Percentiles rank a stretch among this genome's conserved stretches.
These are phyloP conservation scores for Diospyros lotus DNA, from an alignment of 148 eudicot genomes.

Conservation along the genomic window DNA sequence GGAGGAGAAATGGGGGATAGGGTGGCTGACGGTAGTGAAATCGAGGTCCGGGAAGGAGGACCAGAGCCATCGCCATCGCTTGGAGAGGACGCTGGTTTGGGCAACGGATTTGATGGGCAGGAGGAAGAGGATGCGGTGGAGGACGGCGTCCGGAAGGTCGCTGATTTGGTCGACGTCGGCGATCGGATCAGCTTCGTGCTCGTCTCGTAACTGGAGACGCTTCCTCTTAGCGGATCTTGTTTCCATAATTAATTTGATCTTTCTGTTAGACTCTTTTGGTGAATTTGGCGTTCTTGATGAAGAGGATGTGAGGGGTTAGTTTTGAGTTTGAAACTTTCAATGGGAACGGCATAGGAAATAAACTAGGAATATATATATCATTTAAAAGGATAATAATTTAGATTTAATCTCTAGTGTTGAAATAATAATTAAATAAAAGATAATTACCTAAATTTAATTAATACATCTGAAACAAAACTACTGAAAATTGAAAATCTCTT, in stretches of 20 bases:
- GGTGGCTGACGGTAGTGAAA: slow-evolving; percentile 29
- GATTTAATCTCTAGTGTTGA: no score
- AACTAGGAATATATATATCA: no score
- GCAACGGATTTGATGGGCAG: slow-evolving; percentile 50
- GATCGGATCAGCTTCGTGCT: not conserved
- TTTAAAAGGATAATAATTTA: no score
- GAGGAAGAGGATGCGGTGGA: slow-evolving; percentile 42
- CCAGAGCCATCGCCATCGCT: slow-evolving; percentile 50
- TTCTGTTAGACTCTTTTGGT: not conserved
- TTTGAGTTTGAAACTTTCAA: slow-evolving; percentile 34
- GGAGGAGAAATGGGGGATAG: not conserved
- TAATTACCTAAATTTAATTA: no score
- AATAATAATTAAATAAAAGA: no score
- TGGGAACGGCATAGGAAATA: not conserved
- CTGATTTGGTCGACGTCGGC: slow-evolving; percentile 33
- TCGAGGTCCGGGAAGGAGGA: slow-evolving; percentile 59
- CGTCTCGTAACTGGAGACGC: slow-evolving; percentile 13
- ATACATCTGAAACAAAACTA: no score
- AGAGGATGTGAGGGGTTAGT: slow-evolving; percentile 6
- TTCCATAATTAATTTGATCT: slow-evolving; percentile 32
- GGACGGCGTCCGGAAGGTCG: slow-evolving; percentile 53
- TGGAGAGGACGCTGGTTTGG: slow-evolving; percentile 40
- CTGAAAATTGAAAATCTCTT: no score
- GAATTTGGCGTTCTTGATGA: not conserved
- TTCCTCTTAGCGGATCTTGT: slow-evolving; percentile 58